Conservation (phyloP, 495 filamentous ascomycete species). For the Aspergillus heteromorphus region DNA sequence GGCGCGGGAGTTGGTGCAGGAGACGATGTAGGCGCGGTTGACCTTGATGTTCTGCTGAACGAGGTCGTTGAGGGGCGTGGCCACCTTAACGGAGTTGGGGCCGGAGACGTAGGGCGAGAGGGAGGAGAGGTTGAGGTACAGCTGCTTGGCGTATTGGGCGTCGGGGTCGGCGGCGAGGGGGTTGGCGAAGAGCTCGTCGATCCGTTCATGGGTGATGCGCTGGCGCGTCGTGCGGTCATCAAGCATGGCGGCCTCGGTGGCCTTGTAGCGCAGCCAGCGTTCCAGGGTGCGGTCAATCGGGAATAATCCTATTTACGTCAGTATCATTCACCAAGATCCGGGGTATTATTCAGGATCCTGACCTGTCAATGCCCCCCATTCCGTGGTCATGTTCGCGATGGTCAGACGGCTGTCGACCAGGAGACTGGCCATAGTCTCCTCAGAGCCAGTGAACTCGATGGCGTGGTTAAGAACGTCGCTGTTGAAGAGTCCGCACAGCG, state of each 20-base stretch:
- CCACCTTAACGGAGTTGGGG: conserved; percentile 83
- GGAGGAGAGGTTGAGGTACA: conserved; percentile 74
- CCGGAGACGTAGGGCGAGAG: conserved; percentile 84
- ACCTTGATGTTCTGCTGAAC: conserved; percentile 66
- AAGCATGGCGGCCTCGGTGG: conserved; percentile 59
- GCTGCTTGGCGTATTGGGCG: conserved; percentile 75
- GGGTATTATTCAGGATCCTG: too few species aligned
- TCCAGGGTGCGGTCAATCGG: conserved; percentile 72
- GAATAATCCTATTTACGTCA: too few species aligned
- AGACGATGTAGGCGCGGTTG: conserved; percentile 84
- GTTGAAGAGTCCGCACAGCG: conserved; percentile 82
- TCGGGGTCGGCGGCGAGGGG: conserved; percentile 66
- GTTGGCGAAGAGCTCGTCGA: conserved; percentile 68
- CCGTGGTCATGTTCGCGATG: conserved; percentile 93
- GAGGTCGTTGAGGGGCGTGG: conserved; percentile 73
- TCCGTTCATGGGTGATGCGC: conserved; percentile 60
- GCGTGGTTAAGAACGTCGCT: conserved; percentile 89
- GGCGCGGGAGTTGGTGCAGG: conserved; percentile 82
- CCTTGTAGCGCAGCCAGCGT: conserved; percentile 74
- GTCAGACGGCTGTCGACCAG: conserved; percentile 73
- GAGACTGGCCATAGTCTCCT: conserved; percentile 70
- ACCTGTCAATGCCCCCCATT: conserved; percentile 85
- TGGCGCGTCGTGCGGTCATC: conserved; percentile 33
- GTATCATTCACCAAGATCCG: too few species aligned
- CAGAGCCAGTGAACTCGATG: conserved; percentile 81